Evolutionary conservation across 2,329 filamentous ascomycete genomes (phyloP), one percentile per base, ranked within the genome.

Genomic region (Cylindrodendrum hubeiense): DNA sequence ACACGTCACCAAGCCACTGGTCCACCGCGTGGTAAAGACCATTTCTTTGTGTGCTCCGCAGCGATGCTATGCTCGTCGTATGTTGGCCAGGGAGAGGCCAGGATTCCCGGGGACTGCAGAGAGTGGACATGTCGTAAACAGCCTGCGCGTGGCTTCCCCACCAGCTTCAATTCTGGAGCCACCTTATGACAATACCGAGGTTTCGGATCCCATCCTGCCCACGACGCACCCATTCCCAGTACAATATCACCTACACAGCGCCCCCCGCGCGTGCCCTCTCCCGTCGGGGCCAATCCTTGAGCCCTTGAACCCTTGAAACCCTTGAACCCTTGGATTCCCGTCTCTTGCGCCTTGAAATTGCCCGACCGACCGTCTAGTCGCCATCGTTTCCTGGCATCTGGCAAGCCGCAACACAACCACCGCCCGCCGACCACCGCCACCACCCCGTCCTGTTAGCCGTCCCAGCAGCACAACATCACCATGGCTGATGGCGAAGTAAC

Each of bases 131-230:
- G 15, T n/a, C n/a, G 33, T 34, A 13, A 13, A n/a, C 5, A 39
- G 34, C 15, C 15, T n/a, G 3, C 15, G 33, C 15, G 33, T 34
- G 9, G 33, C 15, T 34, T 34, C 15, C 33, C 15, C 26, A n/a
- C n/a, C n/a, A n/a, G n/a, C n/a, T n/a, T n/a, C n/a, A n/a, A n/a
- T n/a, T 41, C 47, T 56, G 37, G 30, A 41, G 59, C 56, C 60
- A 65, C 52, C 56, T 69, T 70, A 56, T 65, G 58, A 44, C 60
- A 67, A 39, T 60, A 67, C 34, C 52, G 64, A 57, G 55, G 57
- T 24, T 46, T 47, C 30, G 30, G 22, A 22, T 12, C 7, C 12
- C 24, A 46, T 28, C 39, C 33, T 22, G 21, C 15, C 24, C 17
- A n/a, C 21, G 8, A 37, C 22, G 30, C 21, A 2, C 17, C n/a